phyloP scores from a whole-genome alignment of 2,329 filamentous ascomycete genomes.

The Xylaria multiplex region DNA sequence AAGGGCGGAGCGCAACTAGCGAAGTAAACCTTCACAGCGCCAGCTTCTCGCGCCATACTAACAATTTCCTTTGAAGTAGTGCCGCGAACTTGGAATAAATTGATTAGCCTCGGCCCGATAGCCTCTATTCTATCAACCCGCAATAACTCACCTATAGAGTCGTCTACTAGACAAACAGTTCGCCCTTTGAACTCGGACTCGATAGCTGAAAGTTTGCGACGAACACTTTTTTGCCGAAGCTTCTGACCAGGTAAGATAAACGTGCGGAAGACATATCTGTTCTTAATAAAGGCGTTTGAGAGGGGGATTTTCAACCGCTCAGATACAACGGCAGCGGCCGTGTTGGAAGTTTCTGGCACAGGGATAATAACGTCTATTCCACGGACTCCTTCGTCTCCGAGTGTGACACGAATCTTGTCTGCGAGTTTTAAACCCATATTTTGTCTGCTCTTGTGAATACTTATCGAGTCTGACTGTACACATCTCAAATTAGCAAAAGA shows the following conservation, averaged over 20 bases:
- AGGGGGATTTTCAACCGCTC: constrained; percentile 76
- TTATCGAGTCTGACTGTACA: constrained; percentile 33
- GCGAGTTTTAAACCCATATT: constrained; percentile 81
- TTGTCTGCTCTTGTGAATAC: constrained; percentile 76
- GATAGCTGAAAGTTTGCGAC: constrained; percentile 89
- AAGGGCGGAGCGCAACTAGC: constrained; percentile 84
- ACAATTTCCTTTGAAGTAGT: constrained; percentile 84
- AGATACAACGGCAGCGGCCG: constrained; percentile 76
- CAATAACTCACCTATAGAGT: constrained; percentile 68
- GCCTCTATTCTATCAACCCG: neutral
- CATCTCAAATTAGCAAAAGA: constrained; percentile 9
- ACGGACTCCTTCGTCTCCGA: constrained; percentile 71
- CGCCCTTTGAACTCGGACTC: constrained; percentile 83
- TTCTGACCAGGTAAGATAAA: constrained; percentile 81
- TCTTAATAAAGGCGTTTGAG: constrained; percentile 61
- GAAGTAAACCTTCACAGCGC: constrained; percentile 84
- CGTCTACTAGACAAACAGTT: constrained; percentile 86
- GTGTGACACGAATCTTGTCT: constrained; percentile 69
- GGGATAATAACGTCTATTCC: constrained; percentile 73
- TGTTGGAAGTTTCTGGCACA: constrained; percentile 80
- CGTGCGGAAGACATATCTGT: constrained; percentile 59
- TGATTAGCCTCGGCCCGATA: constrained; percentile 16
- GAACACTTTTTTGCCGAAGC: constrained; percentile 83
- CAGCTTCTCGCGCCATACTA: constrained; percentile 84
- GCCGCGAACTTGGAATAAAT: constrained; percentile 69